Evolutionary conservation across 2,329 filamentous ascomycete species (phyloP).

Genomic region (Fusarium dlaminii): DNA sequence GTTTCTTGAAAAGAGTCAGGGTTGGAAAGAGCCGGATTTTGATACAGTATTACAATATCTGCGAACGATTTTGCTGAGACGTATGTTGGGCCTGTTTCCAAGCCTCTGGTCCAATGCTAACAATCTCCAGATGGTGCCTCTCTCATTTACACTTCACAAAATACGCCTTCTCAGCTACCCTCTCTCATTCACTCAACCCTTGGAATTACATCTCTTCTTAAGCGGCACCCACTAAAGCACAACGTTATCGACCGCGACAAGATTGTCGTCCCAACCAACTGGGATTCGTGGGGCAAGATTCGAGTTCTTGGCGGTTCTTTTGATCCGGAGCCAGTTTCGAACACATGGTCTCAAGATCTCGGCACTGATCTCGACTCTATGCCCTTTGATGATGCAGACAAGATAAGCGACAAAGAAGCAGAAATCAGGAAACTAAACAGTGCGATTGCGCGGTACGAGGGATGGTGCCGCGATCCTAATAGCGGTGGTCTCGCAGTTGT

Average conservation of each 20-base stretch:
- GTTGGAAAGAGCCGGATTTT: slow-evolving; percentile 96
- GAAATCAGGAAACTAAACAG: slow-evolving; percentile 55
- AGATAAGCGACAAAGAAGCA: slow-evolving; percentile 35
- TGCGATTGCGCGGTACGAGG: slow-evolving; percentile 79
- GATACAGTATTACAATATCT: slow-evolving; percentile 95
- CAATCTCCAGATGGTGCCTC: slow-evolving; percentile 75
- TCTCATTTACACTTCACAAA: slow-evolving; percentile 84
- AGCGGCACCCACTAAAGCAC: slow-evolving; percentile 81
- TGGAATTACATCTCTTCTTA: slow-evolving; percentile 84
- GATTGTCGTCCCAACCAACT: slow-evolving; percentile 93
- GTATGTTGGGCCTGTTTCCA: slow-evolving; percentile 55
- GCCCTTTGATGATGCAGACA: slow-evolving; percentile 33
- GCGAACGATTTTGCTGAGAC: slow-evolving; percentile 86
- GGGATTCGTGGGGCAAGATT: slow-evolving; percentile 99
- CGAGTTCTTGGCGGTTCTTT: slow-evolving; percentile 90
- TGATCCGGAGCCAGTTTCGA: slow-evolving; percentile 86
- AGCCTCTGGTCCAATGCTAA: slow-evolving; percentile 31
- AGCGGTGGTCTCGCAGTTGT: slow-evolving; percentile 61
- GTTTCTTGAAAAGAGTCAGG: slow-evolving; percentile 84
- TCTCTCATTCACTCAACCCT: slow-evolving; percentile 85
- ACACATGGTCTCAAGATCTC: slow-evolving; percentile 87
- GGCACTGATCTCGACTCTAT: slow-evolving; percentile 60
- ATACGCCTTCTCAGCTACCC: slow-evolving; percentile 78
- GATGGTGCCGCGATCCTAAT: slow-evolving; percentile 80
- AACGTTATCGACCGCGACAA: slow-evolving; percentile 95